Conservation (phyloP, 2,329 filamentous ascomycete genomes). For the Aspergillus transmontanensis region DNA sequence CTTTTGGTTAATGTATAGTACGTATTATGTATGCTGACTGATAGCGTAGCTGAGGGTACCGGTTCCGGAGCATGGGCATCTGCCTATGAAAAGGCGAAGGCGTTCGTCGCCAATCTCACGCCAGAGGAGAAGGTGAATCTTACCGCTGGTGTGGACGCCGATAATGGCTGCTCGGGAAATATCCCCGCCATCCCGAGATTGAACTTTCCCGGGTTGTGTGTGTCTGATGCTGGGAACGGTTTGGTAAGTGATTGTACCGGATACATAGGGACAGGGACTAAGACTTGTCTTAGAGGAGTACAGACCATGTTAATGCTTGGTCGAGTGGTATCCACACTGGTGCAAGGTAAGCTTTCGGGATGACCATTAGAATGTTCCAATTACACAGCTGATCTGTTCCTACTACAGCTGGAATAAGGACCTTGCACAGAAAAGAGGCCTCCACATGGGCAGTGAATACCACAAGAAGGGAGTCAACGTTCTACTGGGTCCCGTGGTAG, state of each 20-base stretch:
- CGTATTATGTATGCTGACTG: neutral
- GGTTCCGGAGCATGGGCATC: conserved; percentile 39
- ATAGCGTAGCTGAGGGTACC: conserved; percentile 22
- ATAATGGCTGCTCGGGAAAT: conserved; percentile 34
- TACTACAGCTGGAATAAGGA: conserved; percentile 37
- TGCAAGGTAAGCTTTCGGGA: conserved; percentile 25
- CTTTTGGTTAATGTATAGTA: fast-evolving
- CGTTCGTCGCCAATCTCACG: conserved; percentile 43
- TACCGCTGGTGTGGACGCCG: conserved; percentile 27
- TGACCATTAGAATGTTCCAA: no score
- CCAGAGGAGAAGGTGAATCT: conserved; percentile 46
- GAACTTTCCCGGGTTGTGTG: conserved; percentile 42
- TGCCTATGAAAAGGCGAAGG: conserved; percentile 40
- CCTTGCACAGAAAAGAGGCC: conserved; percentile 35
- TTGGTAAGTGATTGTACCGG: conserved; percentile 24
- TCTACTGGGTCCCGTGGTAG: conserved; percentile 46
- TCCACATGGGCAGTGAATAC: conserved; percentile 40
- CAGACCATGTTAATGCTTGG: conserved; percentile 31
- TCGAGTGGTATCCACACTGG: conserved; percentile 26
- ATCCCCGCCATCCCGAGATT: conserved; percentile 35
- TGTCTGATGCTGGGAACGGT: conserved; percentile 47
- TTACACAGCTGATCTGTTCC: neutral
- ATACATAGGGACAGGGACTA: neutral
- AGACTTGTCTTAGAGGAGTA: conserved; percentile 27
- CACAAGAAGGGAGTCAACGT: conserved; percentile 48